Evolutionary conservation across 139 green algal species (phyloP).

Genomic region (Dunaliella primolecta): DNA sequence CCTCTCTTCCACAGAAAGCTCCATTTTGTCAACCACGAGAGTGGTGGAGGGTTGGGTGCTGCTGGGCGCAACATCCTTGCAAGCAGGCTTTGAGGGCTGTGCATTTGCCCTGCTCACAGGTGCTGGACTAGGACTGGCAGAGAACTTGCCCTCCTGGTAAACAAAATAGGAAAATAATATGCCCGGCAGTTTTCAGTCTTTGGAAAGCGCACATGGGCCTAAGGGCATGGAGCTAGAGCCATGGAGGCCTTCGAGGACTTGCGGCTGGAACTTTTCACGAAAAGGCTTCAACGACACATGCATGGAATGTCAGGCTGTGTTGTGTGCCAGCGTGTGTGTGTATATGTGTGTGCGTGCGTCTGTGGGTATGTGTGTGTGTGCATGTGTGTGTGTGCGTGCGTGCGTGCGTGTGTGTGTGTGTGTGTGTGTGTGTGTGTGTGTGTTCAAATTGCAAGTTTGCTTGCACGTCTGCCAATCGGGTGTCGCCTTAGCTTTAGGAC

Average conservation of each 20-base stretch:
- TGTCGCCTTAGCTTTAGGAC: neutral
- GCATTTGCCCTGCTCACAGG: neutral
- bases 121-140: neutral
- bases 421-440: neutral
- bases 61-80: no score
- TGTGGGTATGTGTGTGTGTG: neutral
- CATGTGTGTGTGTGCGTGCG: neutral
- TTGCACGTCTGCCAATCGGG: neutral
- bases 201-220: no score
- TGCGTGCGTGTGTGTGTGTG: neutral
- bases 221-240: no score
- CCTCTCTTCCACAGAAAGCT: neutral
- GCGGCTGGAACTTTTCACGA: no score
- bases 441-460: neutral
- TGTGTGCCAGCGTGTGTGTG: neutral
- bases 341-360: neutral
- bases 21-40: neutral
- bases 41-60: neutral
- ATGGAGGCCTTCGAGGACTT: no score
- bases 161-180: no score
- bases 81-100: neutral
- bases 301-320: no score
- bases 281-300: no score
- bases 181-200: no score
- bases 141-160: conserved; percentile 1